A percentile compares a stretch with the other conserved stretches of the same genome.
Evolutionary conservation across 2,329 filamentous ascomycete genomes (phyloP).

Genomic region (Aspergillus aculeatinus): DNA sequence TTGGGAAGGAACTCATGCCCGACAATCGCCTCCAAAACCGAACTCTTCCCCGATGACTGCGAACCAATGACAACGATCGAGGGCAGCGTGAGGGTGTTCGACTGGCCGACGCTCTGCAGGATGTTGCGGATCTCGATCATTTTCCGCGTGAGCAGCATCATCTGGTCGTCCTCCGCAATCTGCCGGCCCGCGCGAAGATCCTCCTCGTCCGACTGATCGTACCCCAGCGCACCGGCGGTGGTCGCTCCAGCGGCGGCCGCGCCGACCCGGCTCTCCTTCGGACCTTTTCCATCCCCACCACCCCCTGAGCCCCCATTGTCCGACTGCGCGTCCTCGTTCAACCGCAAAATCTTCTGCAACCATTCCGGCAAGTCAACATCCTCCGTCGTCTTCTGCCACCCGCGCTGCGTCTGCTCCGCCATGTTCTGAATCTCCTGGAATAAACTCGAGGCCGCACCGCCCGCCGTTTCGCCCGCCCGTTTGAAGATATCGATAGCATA

Average conservation of each 20-base stretch:
- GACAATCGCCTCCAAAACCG: conserved; percentile 92
- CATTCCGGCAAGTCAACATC: conserved; percentile 71
- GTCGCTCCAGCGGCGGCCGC: conserved; percentile 63
- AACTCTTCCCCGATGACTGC: conserved; percentile 97
- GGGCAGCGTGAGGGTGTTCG: conserved; percentile 79
- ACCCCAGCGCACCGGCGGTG: conserved; percentile 75
- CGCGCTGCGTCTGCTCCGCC: conserved; percentile 73
- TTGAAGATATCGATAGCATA: conserved; percentile 75
- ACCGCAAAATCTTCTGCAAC: conserved; percentile 70
- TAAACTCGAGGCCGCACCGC: conserved; percentile 65
- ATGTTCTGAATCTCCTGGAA: conserved; percentile 72
- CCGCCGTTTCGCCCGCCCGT: conserved; percentile 69
- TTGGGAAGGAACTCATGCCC: conserved; percentile 97
- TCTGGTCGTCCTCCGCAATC: conserved; percentile 85
- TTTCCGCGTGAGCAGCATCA: conserved; percentile 98
- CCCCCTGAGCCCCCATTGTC: conserved; percentile 45
- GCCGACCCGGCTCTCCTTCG: conserved; percentile 56
- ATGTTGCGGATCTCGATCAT: conserved; percentile 99
- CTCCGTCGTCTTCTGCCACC: conserved; percentile 82
- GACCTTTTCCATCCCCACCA: conserved; percentile 46
- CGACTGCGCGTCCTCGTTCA: conserved; percentile 60
- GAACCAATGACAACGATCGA: conserved; percentile 99
- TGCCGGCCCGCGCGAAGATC: conserved; percentile 62
- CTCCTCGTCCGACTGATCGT: conserved; percentile 65
- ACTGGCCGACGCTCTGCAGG: conserved; percentile 87